These are phyloP conservation scores for Candida sanyaensis DNA, from an alignment of 1,139 yeast genomes.

Conservation along the genomic window DNA sequence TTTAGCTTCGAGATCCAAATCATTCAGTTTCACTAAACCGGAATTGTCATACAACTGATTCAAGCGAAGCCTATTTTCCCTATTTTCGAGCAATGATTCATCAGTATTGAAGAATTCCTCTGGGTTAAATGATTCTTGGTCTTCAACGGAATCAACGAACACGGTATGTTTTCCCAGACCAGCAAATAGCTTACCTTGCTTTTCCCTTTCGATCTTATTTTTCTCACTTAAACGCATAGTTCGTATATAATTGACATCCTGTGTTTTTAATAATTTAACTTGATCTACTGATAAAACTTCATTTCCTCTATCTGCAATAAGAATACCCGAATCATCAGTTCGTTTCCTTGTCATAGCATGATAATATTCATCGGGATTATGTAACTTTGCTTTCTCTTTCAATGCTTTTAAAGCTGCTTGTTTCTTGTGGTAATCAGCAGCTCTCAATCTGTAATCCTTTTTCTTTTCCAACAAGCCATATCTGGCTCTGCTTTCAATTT, in stretches of 20 bases:
- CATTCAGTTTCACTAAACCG: constrained; percentile 26
- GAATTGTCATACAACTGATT: constrained; percentile 56
- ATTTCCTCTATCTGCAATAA: constrained; percentile 66
- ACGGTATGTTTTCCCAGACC: constrained; percentile 78
- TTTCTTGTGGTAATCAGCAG: constrained; percentile 85
- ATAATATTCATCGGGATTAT: constrained; percentile 96
- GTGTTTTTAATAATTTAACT: constrained; percentile 80
- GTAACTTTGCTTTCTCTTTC: constrained; percentile 65
- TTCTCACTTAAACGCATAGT: constrained; percentile 72
- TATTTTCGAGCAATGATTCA: constrained; percentile 56
- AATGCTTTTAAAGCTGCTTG: constrained; percentile 81
- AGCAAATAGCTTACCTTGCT: constrained; percentile 54
- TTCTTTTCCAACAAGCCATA: constrained; percentile 91
- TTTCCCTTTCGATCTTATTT: constrained; percentile 62
- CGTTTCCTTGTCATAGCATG: constrained; percentile 81
- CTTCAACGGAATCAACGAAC: constrained; percentile 67
- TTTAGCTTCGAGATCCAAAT: constrained; percentile 33
- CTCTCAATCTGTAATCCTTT: constrained; percentile 88
- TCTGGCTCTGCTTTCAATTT: constrained; percentile 68
- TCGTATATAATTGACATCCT: constrained; percentile 82
- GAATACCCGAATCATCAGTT: constrained; percentile 69
- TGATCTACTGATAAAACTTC: constrained; percentile 70
- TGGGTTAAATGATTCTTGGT: constrained; percentile 61
- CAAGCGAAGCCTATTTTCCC: constrained; percentile 70
- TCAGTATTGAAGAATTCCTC: constrained; percentile 72